phyloP scores from a whole-genome alignment of 225 moss, liverwort and hornwort species.

The Lunularia cruciata region DNA sequence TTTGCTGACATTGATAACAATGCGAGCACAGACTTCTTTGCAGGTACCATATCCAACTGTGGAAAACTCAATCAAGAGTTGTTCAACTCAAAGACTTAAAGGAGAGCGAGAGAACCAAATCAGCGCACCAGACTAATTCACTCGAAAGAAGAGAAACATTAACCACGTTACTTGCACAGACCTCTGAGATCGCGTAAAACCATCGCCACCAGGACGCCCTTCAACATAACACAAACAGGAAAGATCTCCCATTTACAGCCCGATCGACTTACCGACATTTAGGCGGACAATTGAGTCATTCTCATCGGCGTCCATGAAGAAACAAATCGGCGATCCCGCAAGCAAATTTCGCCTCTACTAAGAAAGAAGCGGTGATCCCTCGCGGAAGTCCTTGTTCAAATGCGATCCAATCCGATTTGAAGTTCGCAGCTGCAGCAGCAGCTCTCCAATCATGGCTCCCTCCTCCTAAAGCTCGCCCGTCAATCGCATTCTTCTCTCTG shows the following conservation, averaged over 20 bases:
- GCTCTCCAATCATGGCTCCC: too few relatives aligned
- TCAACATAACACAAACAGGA: neutral
- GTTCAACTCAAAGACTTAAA: neutral
- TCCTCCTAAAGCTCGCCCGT: too few relatives aligned
- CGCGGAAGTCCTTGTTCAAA: too few relatives aligned
- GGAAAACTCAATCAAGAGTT: neutral
- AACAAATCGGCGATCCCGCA: neutral
- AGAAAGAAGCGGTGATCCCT: too few relatives aligned
- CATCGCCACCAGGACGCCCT: neutral
- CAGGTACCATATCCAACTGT: too few relatives aligned
- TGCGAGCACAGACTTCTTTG: neutral
- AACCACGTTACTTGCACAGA: neutral
- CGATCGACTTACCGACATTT: slow-evolving; percentile 63
- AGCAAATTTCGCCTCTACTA: neutral
- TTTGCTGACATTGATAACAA: neutral
- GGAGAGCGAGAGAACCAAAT: neutral
- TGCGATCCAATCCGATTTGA: too few relatives aligned
- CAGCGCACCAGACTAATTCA: neutral
- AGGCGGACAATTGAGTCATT: slow-evolving; percentile 71
- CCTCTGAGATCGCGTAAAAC: neutral
- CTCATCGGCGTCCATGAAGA: slow-evolving; percentile 35
- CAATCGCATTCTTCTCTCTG: too few relatives aligned
- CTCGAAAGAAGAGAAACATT: neutral
- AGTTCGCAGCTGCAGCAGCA: too few relatives aligned
- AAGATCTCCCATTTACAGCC: neutral